These are phyloP conservation scores for Capsicum pubescens DNA, from an alignment of 257 asterid species.

Conservation along the genomic window DNA sequence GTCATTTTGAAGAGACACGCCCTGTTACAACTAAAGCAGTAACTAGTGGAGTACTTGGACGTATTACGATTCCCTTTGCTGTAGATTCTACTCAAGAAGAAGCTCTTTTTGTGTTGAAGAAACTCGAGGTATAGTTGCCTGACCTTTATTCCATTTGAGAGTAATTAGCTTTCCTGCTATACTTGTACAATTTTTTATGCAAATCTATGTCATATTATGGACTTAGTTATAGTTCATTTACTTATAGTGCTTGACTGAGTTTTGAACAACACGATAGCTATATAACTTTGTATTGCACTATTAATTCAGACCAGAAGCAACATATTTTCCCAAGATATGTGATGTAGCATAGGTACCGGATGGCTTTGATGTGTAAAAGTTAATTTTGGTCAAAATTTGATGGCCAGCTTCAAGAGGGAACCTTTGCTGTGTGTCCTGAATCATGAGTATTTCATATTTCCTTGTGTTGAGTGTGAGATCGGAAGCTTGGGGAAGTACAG, in stretches of 20 bases:
- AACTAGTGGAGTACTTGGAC: constrained; percentile 49
- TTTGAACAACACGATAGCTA: not conserved
- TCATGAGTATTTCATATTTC: not conserved
- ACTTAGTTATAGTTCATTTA: not conserved
- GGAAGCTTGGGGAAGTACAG: not conserved
- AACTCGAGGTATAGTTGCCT: constrained; percentile 71
- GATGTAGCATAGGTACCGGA: not conserved
- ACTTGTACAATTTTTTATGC: not conserved
- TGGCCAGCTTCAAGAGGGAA: not conserved
- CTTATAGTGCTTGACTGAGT: not conserved
- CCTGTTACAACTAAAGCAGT: constrained; percentile 38
- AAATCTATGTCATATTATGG: not conserved
- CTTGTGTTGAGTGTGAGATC: not conserved
- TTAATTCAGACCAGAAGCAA: not conserved
- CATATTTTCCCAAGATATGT: not conserved
- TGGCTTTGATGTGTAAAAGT: not conserved
- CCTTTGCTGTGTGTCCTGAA: not conserved
- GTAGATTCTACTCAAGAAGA: constrained; percentile 86
- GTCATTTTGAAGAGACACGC: constrained; percentile 41
- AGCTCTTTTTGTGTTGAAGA: constrained; percentile 69
- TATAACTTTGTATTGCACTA: not conserved
- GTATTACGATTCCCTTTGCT: constrained; percentile 57
- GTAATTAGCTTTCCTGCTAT: not conserved
- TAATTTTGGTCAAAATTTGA: constrained; percentile 3
- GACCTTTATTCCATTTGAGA: not conserved